A percentile compares a stretch with the other conserved stretches of the same genome.
Evolutionary conservation across 192 early-diverging fungal species (phyloP).

Genomic region (Mortierella antarctica): DNA sequence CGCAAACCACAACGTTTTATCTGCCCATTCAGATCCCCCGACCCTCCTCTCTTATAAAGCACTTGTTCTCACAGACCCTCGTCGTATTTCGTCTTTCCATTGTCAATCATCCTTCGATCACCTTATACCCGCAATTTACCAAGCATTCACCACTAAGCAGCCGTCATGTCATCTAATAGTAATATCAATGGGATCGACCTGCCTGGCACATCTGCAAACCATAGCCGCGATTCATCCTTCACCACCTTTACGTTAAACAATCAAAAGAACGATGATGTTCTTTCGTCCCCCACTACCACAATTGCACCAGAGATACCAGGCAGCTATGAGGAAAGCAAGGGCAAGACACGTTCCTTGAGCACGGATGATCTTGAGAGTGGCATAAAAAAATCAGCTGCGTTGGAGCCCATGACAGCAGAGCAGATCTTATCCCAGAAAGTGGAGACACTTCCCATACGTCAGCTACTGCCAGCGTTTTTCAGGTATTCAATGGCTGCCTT

Average conservation of each 20-base stretch:
- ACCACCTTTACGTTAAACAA: background rate
- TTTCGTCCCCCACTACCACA: background rate
- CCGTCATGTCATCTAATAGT: too few relatives aligned
- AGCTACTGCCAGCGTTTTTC: constrained; percentile 42
- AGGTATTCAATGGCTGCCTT: constrained; percentile 26
- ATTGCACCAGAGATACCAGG: background rate
- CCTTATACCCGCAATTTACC: too few relatives aligned
- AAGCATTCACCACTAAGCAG: too few relatives aligned
- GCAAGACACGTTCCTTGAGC: background rate
- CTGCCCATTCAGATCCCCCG: too few relatives aligned
- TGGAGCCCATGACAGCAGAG: constrained; percentile 25
- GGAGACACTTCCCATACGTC: constrained; percentile 32
- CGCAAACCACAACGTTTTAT: too few relatives aligned
- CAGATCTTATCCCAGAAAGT: constrained; percentile 42
- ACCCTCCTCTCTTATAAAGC: too few relatives aligned
- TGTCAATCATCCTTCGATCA: too few relatives aligned
- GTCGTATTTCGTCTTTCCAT: too few relatives aligned
- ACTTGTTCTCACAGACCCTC: too few relatives aligned
- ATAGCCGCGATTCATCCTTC: background rate
- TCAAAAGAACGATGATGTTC: too few relatives aligned
- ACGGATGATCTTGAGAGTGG: constrained; percentile 17
- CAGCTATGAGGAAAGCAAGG: background rate
- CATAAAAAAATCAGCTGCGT: background rate
- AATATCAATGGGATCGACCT: too few relatives aligned
- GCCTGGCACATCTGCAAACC: too few relatives aligned